phyloP scores from a whole-genome alignment of 495 filamentous ascomycete species.

The Hyaloscypha bicolor region DNA sequence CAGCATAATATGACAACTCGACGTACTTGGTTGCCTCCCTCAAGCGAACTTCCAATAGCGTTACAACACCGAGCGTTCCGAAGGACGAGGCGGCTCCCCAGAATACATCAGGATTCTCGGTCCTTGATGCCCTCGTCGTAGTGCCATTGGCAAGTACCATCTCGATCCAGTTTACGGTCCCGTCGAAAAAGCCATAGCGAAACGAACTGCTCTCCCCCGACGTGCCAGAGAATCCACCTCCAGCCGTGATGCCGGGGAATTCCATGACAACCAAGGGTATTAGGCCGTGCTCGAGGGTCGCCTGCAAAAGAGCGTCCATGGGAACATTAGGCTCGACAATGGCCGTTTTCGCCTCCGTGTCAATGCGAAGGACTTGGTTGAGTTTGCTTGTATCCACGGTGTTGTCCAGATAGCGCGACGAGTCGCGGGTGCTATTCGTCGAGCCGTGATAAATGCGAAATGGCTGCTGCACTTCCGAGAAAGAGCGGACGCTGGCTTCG shows the following conservation, averaged over 20 bases:
- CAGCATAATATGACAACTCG: constrained; percentile 53
- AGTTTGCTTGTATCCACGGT: constrained; percentile 50
- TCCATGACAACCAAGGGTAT: constrained; percentile 60
- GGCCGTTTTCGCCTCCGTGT: constrained; percentile 45
- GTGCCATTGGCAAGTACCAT: constrained; percentile 59
- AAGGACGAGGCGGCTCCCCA: constrained; percentile 54
- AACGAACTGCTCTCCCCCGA: constrained; percentile 61
- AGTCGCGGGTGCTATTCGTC: constrained; percentile 70
- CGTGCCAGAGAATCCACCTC: constrained; percentile 62
- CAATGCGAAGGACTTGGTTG: constrained; percentile 36
- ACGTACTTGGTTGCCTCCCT: constrained; percentile 55
- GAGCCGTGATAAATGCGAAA: constrained; percentile 80
- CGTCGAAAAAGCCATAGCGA: constrained; percentile 59
- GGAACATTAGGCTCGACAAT: constrained; percentile 68
- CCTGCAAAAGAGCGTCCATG: constrained; percentile 60
- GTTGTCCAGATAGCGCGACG: constrained; percentile 40
- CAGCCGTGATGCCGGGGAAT: constrained; percentile 65
- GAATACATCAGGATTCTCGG: constrained; percentile 44
- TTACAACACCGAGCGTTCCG: constrained; percentile 58
- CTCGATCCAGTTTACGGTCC: constrained; percentile 54
- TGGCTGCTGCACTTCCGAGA: constrained; percentile 57
- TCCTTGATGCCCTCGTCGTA: constrained; percentile 42
- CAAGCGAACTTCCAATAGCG: constrained; percentile 56
- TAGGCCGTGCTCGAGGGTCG: constrained; percentile 52
- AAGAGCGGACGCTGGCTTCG: constrained; percentile 49